Percentiles rank a stretch among this genome's conserved stretches.
phyloP scores from a whole-genome alignment of 106 monocot genomes.

The Posidonia australis region DNA sequence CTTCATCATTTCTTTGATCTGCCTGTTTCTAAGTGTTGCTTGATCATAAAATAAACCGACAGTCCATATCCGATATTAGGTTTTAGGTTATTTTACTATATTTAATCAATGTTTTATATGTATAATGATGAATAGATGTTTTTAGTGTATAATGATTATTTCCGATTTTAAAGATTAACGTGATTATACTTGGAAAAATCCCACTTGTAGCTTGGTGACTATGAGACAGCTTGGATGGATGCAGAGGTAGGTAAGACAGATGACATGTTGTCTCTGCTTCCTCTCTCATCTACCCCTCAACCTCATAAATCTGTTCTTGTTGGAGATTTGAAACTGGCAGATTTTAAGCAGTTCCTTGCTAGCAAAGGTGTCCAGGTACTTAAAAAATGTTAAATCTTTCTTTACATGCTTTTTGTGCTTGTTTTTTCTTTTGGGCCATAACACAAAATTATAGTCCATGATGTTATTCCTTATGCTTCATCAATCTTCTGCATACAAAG shows the following conservation, averaged over 20 bases:
- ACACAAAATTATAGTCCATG: too few relatives aligned
- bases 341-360: slow-evolving; percentile 94
- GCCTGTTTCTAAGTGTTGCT: too few relatives aligned
- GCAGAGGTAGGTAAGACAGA: slow-evolving; percentile 61
- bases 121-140: too few relatives aligned
- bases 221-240: slow-evolving; percentile 89
- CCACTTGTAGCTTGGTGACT: slow-evolving; percentile 66
- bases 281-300: slow-evolving; percentile 55
- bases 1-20: not conserved
- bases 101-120: too few relatives aligned
- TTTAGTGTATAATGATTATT: not conserved
- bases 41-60: too few relatives aligned
- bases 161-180: not conserved
- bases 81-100: too few relatives aligned
- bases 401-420: not conserved
- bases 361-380: slow-evolving; percentile 79
- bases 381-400: not conserved
- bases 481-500: too few relatives aligned
- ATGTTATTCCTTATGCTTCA: too few relatives aligned
- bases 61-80: too few relatives aligned
- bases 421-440: too few relatives aligned
- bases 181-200: not conserved
- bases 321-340: slow-evolving; percentile 84
- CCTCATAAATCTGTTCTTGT: slow-evolving; percentile 87
- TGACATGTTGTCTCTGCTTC: slow-evolving; percentile 61